Evolutionary conservation across 169 alveolate species (phyloP).

Genomic region (Ophryocystis elektroscirrha): DNA sequence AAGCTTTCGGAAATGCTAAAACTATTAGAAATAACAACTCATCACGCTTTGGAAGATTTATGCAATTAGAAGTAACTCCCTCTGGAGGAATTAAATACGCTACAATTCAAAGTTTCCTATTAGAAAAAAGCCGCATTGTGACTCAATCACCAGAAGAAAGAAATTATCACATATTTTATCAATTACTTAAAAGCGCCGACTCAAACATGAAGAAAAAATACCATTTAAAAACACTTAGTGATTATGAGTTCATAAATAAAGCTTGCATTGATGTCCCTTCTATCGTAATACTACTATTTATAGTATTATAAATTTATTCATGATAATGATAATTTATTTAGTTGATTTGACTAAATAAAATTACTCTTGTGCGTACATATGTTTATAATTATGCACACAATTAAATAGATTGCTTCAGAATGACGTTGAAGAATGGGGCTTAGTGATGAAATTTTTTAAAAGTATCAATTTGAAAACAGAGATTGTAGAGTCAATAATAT

Average conservation of each 20-base stretch:
- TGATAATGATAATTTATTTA: too few species aligned
- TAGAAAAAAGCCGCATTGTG: slow-evolving; percentile 66
- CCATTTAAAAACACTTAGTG: slow-evolving; percentile 31
- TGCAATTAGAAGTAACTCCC: neutral
- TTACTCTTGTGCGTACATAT: too few species aligned
- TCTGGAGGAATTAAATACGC: slow-evolving; percentile 20
- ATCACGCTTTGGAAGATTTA: slow-evolving; percentile 61
- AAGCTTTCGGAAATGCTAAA: slow-evolving; percentile 72
- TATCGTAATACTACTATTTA: slow-evolving; percentile 25
- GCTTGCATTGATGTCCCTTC: slow-evolving; percentile 59
- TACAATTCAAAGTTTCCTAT: slow-evolving; percentile 41
- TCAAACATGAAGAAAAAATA: slow-evolving; percentile 33
- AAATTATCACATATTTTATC: slow-evolving; percentile 87
- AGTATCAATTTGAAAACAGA: slow-evolving; percentile 50
- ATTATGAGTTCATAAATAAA: slow-evolving; percentile 52
- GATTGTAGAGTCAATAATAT: slow-evolving; percentile 54
- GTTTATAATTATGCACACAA: too few species aligned
- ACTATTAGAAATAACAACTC: slow-evolving; percentile 64
- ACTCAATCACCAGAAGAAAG: slow-evolving; percentile 72
- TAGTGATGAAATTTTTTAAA: slow-evolving; percentile 55
- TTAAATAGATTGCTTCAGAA: too few species aligned
- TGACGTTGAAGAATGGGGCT: slow-evolving; percentile 63
- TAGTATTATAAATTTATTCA: too few species aligned
- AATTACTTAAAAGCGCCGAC: slow-evolving; percentile 53
- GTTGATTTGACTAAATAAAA: too few species aligned